Conservation (phyloP, 148 eudicot genomes). For the Heliosperma pusillum region DNA sequence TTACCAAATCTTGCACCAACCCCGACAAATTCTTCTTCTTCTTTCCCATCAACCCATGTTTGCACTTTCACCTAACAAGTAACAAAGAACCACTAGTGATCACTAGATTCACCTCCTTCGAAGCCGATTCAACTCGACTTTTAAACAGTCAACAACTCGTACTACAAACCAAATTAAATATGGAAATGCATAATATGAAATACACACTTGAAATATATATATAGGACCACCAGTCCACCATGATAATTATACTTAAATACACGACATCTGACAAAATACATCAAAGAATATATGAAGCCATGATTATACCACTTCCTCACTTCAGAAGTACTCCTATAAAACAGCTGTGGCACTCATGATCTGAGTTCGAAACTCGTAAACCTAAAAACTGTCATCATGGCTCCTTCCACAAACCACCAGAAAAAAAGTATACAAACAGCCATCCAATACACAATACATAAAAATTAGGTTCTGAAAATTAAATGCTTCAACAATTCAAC, state of each 20-base stretch:
- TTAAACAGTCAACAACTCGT: not conserved
- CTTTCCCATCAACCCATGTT: constrained; percentile 73
- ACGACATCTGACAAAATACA: not conserved
- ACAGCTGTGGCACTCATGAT: not conserved
- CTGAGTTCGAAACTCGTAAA: not conserved
- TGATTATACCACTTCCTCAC: not conserved
- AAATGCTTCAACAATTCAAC: no score
- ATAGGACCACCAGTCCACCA: not conserved
- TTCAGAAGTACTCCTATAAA: not conserved
- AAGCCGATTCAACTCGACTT: not conserved
- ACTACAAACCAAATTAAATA: not conserved
- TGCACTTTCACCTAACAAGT: constrained; percentile 76
- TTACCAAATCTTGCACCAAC: constrained; percentile 91
- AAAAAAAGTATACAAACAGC: not conserved
- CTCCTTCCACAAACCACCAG: not conserved
- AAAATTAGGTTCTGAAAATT: no score
- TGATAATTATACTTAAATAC: not conserved
- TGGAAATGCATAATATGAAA: not conserved
- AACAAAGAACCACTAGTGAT: constrained; percentile 7
- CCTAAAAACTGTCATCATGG: not conserved
- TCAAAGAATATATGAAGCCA: not conserved
- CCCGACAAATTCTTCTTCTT: constrained; percentile 66
- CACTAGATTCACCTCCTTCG: constrained; percentile 7
- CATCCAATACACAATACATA: no score
- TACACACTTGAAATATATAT: not conserved